These are phyloP conservation scores for Yamadazyma nakazawae DNA, from an alignment of 805 yeast species.

Conservation along the genomic window DNA sequence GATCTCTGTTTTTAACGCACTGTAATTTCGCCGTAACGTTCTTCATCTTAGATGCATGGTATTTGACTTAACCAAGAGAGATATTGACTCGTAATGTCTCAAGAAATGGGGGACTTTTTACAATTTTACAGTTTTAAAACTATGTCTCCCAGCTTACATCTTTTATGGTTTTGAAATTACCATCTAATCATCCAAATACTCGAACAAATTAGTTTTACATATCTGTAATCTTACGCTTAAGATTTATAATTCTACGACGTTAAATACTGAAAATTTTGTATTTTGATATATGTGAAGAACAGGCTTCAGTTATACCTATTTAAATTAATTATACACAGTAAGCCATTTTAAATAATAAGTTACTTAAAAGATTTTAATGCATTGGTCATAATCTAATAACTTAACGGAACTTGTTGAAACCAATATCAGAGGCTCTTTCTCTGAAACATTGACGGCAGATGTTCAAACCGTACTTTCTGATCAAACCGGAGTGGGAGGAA, in stretches of 20 bases:
- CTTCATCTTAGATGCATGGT: too few relatives aligned
- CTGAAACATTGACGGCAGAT: slow-evolving; percentile 99
- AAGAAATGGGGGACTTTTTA: too few relatives aligned
- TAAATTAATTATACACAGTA: slow-evolving; percentile 16
- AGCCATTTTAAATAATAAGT: slow-evolving; percentile 11
- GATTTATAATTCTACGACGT: too few relatives aligned
- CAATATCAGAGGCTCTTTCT: slow-evolving; percentile 98
- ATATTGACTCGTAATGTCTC: too few relatives aligned
- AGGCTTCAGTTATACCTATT: slow-evolving; percentile 1
- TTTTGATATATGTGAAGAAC: slow-evolving; percentile 2
- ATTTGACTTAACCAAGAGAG: too few relatives aligned
- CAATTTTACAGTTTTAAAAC: too few relatives aligned
- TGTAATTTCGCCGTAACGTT: too few relatives aligned
- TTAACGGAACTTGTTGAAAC: slow-evolving; percentile 99
- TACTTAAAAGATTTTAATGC: slow-evolving; percentile 10
- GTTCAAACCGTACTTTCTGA: slow-evolving; percentile 99
- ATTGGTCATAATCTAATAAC: slow-evolving; percentile 10
- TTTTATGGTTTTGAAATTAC: too few relatives aligned
- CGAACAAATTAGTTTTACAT: too few relatives aligned
- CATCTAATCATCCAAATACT: too few relatives aligned
- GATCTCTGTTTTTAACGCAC: background rate
- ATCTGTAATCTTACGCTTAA: background rate
- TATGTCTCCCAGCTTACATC: too few relatives aligned
- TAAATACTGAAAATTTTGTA: slow-evolving; percentile 1
- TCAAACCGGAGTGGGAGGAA: slow-evolving; percentile 97